These are phyloP conservation scores for Oemleria cerasiformis DNA, from an alignment of 306 rosid species.

Conservation along the genomic window DNA sequence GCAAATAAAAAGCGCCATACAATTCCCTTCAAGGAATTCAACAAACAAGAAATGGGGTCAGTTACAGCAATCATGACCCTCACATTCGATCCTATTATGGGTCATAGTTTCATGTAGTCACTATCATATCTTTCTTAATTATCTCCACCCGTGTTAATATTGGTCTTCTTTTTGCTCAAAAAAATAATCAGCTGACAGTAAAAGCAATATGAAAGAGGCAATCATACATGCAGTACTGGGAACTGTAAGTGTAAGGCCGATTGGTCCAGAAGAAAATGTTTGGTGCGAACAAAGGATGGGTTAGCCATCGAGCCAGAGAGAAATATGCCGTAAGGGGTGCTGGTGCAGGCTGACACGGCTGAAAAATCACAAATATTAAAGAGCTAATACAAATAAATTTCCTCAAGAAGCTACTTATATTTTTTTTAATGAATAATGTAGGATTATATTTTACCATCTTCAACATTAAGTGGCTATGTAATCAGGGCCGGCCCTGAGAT, in stretches of 20 bases:
- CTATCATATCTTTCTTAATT: neutral
- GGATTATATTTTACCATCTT: too few relatives aligned
- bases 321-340: constrained; percentile 49
- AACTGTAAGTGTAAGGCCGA: constrained; percentile 61
- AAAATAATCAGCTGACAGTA: neutral
- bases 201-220: neutral
- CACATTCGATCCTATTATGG: neutral
- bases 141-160: neutral
- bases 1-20: neutral
- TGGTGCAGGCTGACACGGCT: constrained; percentile 73
- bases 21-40: neutral
- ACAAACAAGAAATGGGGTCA: neutral
- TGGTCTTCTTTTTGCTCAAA: neutral
- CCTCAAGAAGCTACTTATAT: neutral
- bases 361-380: constrained; percentile 15
- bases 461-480: too few relatives aligned
- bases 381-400: constrained; percentile 4
- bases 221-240: constrained; percentile 57
- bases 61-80: neutral
- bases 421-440: too few relatives aligned
- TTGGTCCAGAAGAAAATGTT: constrained; percentile 63
- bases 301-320: constrained; percentile 76
- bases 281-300: constrained; percentile 55
- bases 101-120: neutral
- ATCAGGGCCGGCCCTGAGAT: too few relatives aligned